phyloP scores from a whole-genome alignment of 495 filamentous ascomycete genomes.

The Poronia punctata region DNA sequence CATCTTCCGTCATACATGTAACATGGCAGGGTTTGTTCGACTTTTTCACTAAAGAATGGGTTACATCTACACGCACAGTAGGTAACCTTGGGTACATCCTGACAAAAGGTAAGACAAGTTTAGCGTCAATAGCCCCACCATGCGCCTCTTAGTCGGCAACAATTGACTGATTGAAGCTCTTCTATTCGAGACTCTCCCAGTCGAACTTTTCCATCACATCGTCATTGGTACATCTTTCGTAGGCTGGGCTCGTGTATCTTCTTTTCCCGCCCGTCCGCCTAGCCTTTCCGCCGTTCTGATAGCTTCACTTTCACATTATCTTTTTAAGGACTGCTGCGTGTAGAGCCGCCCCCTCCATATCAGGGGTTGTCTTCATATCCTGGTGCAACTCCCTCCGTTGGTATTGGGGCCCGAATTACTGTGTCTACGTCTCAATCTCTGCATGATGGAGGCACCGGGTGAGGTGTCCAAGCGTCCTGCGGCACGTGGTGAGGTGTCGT shows the following conservation, averaged over 20 bases:
- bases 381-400: background rate
- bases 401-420: background rate
- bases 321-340: background rate
- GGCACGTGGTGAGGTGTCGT: background rate
- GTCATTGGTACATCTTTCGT: constrained; percentile 4
- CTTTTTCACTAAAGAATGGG: too few species aligned
- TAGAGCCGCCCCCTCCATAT: background rate
- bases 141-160: background rate
- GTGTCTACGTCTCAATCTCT: background rate
- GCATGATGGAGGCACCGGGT: constrained; percentile 4
- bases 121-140: constrained; percentile 6
- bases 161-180: constrained; percentile 6
- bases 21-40: too few species aligned
- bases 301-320: background rate
- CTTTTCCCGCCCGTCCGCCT: background rate
- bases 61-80: background rate
- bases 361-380: background rate
- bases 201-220: constrained; percentile 10
- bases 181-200: background rate
- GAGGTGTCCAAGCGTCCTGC: constrained; percentile 1
- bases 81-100: background rate
- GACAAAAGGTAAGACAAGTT: too few species aligned
- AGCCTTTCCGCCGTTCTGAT: background rate
- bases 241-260: background rate
- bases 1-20: too few species aligned